These are phyloP conservation scores for Erucastrum elatum DNA, from an alignment of 345 rosid species.

Conservation along the genomic window DNA sequence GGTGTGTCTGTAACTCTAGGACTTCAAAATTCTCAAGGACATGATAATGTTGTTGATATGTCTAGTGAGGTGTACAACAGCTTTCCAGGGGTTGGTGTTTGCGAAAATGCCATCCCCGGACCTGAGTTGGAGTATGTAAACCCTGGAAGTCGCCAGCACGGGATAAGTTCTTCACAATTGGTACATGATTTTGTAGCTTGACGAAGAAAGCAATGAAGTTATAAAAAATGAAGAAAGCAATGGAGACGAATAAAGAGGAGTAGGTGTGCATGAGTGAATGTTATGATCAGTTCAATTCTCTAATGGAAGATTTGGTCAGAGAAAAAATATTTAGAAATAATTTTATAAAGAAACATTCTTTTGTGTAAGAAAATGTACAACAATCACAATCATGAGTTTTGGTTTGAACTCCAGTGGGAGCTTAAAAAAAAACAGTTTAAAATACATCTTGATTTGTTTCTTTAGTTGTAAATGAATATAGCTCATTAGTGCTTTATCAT, in stretches of 20 bases:
- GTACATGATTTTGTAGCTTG: constrained; percentile 81
- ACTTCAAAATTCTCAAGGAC: constrained; percentile 74
- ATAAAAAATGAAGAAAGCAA: constrained; percentile 2
- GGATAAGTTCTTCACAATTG: constrained; percentile 65
- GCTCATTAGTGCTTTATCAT: neutral
- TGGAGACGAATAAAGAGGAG: constrained; percentile 19
- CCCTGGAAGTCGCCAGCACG: constrained; percentile 64
- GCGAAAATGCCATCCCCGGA: constrained; percentile 50
- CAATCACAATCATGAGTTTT: neutral
- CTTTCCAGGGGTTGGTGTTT: constrained; percentile 37
- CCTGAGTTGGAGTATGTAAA: constrained; percentile 55
- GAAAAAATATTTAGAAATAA: constrained; percentile 4
- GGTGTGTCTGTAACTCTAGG: constrained; percentile 90
- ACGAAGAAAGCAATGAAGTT: constrained; percentile 19
- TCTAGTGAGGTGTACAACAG: constrained; percentile 41
- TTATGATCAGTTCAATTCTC: constrained; percentile 30
- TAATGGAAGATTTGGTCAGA: constrained; percentile 27
- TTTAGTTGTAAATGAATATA: neutral
- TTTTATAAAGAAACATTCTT: constrained; percentile 39
- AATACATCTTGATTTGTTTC: neutral
- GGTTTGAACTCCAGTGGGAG: neutral
- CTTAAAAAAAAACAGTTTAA: neutral
- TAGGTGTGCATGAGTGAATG: constrained; percentile 27
- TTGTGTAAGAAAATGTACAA: constrained; percentile 25
- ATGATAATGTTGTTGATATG: constrained; percentile 51